A percentile compares a stretch with the other conserved stretches of the same genome.
Evolutionary conservation across 176 grass and related monocot species (phyloP).

Genomic region (Musa itinerans): DNA sequence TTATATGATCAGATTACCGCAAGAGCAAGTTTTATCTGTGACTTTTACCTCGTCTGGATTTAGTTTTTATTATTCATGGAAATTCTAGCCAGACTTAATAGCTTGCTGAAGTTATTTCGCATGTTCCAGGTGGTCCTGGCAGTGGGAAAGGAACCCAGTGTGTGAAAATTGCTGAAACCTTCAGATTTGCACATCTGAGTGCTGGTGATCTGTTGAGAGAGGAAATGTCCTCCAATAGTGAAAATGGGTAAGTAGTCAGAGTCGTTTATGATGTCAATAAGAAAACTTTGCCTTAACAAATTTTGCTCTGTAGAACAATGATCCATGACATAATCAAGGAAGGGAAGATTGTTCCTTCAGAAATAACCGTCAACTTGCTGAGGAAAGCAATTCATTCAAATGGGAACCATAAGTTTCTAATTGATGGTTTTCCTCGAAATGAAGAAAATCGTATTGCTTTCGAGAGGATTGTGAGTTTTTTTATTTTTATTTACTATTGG

Average conservation of each 20-base stretch:
- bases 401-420: conserved; percentile 55
- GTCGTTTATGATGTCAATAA: neutral
- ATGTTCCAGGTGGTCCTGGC: conserved; percentile 56
- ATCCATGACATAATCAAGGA: conserved; percentile 76
- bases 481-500: conserved; percentile 14
- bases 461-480: conserved; percentile 65
- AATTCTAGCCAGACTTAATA: neutral
- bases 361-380: conserved; percentile 74
- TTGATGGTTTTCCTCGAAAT: conserved; percentile 86
- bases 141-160: conserved; percentile 97
- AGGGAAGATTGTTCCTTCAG: conserved; percentile 90
- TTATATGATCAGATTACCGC: neutral
- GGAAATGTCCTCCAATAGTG: conserved; percentile 58
- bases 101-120: neutral
- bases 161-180: conserved; percentile 66
- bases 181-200: conserved; percentile 79
- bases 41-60: neutral
- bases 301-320: conserved; percentile 33
- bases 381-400: conserved; percentile 55
- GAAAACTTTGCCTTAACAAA: neutral
- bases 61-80: neutral
- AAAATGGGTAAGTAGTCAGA: conserved; percentile 49
- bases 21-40: neutral
- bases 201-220: conserved; percentile 71
- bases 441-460: conserved; percentile 95